Conservation (phyloP, 352 stramenopile species). For the Peronosclerospora sorghi region DNA sequence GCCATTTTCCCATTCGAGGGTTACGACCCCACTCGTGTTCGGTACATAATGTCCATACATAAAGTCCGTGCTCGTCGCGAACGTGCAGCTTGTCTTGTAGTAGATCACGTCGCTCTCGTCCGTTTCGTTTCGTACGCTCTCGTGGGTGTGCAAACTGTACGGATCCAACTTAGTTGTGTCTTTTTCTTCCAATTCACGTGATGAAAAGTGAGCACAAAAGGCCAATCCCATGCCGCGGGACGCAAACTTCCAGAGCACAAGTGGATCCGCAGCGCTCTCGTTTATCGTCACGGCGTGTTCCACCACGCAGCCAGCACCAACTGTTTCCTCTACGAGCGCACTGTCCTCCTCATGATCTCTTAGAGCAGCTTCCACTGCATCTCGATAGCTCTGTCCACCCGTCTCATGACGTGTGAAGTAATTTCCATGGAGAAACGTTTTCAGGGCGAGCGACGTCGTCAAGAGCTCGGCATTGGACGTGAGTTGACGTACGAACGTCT, state of each 20-base stretch:
- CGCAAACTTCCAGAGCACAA: slow-evolving; percentile 35
- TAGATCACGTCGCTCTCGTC: slow-evolving; percentile 11
- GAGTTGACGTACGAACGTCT: slow-evolving; percentile 15
- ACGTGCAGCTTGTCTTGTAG: slow-evolving; percentile 23
- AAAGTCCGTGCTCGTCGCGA: slow-evolving; percentile 3
- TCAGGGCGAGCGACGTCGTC: slow-evolving; percentile 11
- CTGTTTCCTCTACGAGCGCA: slow-evolving; percentile 3
- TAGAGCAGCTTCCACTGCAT: slow-evolving; percentile 12
- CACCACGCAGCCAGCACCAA: slow-evolving; percentile 21
- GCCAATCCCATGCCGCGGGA: slow-evolving; percentile 21
- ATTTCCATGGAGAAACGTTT: slow-evolving; percentile 20
- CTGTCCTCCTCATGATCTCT: neutral
- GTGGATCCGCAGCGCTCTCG: slow-evolving; percentile 1
- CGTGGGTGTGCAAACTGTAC: slow-evolving; percentile 12
- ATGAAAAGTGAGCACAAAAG: slow-evolving; percentile 19
- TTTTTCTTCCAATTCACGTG: neutral
- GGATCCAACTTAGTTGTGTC: slow-evolving; percentile 8
- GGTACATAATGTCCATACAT: slow-evolving; percentile 25
- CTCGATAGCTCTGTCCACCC: slow-evolving; percentile 9
- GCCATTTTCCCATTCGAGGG: slow-evolving; percentile 34
- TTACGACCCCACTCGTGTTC: slow-evolving; percentile 11
- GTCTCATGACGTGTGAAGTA: slow-evolving; percentile 9
- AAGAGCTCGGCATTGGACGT: slow-evolving; percentile 10
- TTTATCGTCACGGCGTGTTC: slow-evolving; percentile 14
- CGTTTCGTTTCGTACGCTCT: neutral